These are phyloP conservation scores for Colletotrichum sp. DNA, from an alignment of 2,329 filamentous ascomycete species.

Conservation along the genomic window DNA sequence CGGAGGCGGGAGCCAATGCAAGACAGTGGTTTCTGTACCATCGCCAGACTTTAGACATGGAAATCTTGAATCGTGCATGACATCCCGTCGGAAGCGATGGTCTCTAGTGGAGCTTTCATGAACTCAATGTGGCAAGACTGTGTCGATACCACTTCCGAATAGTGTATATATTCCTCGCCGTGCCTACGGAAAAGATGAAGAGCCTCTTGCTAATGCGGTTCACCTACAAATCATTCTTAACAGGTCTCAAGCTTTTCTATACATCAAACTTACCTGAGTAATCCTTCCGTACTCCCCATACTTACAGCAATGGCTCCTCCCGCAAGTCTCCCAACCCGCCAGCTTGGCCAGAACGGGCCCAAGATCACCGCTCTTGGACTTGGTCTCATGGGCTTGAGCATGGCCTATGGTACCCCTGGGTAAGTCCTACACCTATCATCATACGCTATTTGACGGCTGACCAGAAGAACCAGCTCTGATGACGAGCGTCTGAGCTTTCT, in stretches of 20 bases:
- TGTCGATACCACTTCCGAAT: neutral
- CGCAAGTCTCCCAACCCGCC: slow-evolving; percentile 36
- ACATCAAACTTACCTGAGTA: neutral
- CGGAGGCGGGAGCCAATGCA: neutral
- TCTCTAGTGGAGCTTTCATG: neutral
- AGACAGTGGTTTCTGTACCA: rapidly evolving
- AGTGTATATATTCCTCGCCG: neutral
- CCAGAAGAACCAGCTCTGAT: slow-evolving; percentile 45
- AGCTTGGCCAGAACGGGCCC: slow-evolving; percentile 57
- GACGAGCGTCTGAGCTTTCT: slow-evolving; percentile 55
- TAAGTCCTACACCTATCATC: neutral
- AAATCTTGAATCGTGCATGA: neutral
- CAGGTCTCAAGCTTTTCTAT: neutral
- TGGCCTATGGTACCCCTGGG: slow-evolving; percentile 36
- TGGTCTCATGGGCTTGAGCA: slow-evolving; percentile 56
- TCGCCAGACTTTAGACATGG: neutral
- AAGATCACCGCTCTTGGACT: slow-evolving; percentile 56
- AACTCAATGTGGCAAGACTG: neutral
- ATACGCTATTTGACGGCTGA: neutral
- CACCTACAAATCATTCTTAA: neutral
- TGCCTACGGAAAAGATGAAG: neutral
- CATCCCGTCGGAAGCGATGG: neutral
- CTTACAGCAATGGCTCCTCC: neutral
- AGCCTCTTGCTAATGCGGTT: neutral
- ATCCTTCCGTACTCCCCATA: rapidly evolving